Percentiles rank a stretch among this genome's conserved stretches.
Conservation (phyloP, 176 grass and related monocot species). For the Cymbopogon citratus region DNA sequence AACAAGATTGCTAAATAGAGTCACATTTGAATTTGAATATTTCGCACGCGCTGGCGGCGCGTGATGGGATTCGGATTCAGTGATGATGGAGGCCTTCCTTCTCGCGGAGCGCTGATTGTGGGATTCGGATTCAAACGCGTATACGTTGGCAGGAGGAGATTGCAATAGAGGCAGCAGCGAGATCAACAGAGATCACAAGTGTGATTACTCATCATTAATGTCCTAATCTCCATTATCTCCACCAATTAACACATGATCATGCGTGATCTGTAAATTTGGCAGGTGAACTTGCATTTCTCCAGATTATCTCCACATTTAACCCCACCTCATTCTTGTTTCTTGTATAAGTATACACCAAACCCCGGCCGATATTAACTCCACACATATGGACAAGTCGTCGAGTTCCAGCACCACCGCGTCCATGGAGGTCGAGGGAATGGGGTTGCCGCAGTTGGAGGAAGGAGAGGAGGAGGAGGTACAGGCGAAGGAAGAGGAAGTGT, state of each 20-base stretch:
- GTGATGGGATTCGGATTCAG: too few species aligned
- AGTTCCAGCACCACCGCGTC: slow-evolving; percentile 26
- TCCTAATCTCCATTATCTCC: too few species aligned
- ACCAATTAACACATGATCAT: slow-evolving; percentile 26
- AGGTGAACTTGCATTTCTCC: slow-evolving; percentile 7
- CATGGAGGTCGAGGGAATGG: not conserved
- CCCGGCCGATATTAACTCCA: not conserved
- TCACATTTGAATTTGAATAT: too few species aligned
- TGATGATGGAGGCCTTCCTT: too few species aligned
- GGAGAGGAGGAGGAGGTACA: not conserved
- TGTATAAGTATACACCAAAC: slow-evolving; percentile 28
- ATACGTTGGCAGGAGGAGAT: too few species aligned
- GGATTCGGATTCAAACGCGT: too few species aligned
- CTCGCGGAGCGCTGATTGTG: too few species aligned
- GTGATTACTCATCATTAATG: too few species aligned
- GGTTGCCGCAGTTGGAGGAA: not conserved
- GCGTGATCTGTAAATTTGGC: slow-evolving; percentile 24
- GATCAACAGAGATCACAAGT: too few species aligned
- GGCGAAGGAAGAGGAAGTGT: not conserved
- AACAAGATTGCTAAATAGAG: too few species aligned
- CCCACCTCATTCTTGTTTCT: not conserved
- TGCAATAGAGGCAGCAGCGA: too few species aligned
- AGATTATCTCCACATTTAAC: slow-evolving; percentile 23
- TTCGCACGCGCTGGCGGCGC: too few species aligned
- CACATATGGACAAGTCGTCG: not conserved